phyloP scores from a whole-genome alignment of 768 basidiomycete genomes.

The Podaxis carcinomalis region DNA sequence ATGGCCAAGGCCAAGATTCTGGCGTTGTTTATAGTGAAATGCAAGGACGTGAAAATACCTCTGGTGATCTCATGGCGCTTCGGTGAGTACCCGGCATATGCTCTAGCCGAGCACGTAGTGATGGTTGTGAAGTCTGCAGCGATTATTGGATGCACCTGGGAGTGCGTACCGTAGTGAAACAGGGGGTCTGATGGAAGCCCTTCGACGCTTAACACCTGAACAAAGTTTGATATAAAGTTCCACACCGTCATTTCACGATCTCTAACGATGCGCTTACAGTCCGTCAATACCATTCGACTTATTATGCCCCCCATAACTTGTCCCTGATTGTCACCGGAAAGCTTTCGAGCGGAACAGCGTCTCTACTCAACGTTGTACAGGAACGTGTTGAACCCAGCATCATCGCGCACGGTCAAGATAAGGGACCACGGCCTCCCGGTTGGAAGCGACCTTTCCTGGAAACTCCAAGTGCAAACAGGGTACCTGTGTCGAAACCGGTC shows the following conservation, averaged over 20 bases:
- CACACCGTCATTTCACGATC: background rate
- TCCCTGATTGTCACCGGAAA: conserved; percentile 88
- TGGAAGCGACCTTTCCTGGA: conserved; percentile 97
- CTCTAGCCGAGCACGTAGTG: background rate
- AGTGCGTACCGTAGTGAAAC: conserved; percentile 97
- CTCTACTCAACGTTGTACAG: conserved; percentile 80
- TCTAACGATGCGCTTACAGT: conserved; percentile 43
- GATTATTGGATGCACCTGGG: conserved; percentile 69
- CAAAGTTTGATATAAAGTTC: conserved; percentile 56
- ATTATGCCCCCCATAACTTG: conserved; percentile 93
- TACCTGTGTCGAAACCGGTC: conserved; percentile 43
- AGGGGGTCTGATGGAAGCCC: conserved; percentile 90
- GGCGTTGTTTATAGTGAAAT: conserved; percentile 98
- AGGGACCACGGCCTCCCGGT: conserved; percentile 64
- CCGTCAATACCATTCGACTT: conserved; percentile 79
- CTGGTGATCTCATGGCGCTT: conserved; percentile 86
- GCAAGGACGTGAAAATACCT: conserved; percentile 94
- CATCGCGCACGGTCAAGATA: conserved; percentile 66
- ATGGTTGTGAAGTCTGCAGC: conserved; percentile 56
- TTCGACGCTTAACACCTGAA: conserved; percentile 80
- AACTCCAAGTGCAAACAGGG: conserved; percentile 66
- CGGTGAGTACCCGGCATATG: conserved; percentile 44
- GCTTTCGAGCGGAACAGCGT: conserved; percentile 67
- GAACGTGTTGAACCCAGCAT: conserved; percentile 80
- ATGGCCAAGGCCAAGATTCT: conserved; percentile 84